Evolutionary conservation across 768 basidiomycete genomes (phyloP), one percentile per base, ranked within the genome.

Genomic region (Gloeophyllum trabeum): DNA sequence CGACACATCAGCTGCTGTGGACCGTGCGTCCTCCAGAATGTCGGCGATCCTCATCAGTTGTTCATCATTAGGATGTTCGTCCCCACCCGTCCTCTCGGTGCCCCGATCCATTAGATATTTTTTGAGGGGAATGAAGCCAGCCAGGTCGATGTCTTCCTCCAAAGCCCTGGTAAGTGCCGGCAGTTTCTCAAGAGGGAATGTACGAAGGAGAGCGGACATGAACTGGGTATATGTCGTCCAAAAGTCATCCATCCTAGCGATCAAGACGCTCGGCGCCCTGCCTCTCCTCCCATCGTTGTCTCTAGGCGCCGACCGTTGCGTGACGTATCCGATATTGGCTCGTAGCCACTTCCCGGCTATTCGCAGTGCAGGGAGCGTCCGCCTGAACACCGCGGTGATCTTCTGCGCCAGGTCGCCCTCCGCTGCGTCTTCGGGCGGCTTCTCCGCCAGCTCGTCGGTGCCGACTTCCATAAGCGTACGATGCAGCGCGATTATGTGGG

Each of bases 31-130:
- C 12, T 70, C 61, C 37, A 92, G 65, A 32, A 96, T 63, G 61
- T 96, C 94, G 36, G 76, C 70, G 44, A 99, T 85, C 49, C 96
- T 71, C 89, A 97, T 93, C 34, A 99, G 62, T 51, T 93, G 87
- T 65, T 94, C 91, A 45, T 87, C 92, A 51, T 99, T 98, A 5
- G 96, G 96, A 63, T 98, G 82, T 1, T 75, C 74, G 23, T 57
- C 75, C 25, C 57, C 58, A 18, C 3, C 26, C 25, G 16, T 41
- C 3, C 10, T 13, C 5, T 44, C 48, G 34, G 40, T 40, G 3
- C 51, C 54, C 16, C 55, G 55, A 37, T 62, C 68, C 5, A 62
- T 60, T 62, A 85, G 70, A 37, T 76, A 61, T 32, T 74, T 71
- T 41, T 75, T 75, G 39, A 98, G 63, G 7, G 96, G 96, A 24